These are phyloP conservation scores for Rhododendron vialii DNA, from an alignment of 148 eudicot genomes.

Conservation along the genomic window DNA sequence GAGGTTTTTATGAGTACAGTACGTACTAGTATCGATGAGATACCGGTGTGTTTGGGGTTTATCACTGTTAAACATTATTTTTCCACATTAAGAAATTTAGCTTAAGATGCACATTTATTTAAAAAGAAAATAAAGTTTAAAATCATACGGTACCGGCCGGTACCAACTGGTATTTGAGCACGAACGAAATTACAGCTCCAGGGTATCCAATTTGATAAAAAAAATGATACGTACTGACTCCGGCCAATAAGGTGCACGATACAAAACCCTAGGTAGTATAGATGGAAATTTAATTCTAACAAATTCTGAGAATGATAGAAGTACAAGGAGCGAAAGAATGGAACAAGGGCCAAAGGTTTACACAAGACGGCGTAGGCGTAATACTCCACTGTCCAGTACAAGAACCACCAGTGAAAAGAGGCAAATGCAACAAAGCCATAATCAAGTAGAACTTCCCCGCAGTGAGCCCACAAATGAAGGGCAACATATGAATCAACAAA, in stretches of 20 bases:
- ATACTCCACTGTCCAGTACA: background rate
- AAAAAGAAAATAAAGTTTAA: background rate
- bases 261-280: background rate
- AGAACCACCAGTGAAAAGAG: background rate
- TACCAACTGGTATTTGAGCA: background rate
- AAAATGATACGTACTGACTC: background rate
- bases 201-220: too few relatives aligned
- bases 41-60: background rate
- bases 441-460: background rate
- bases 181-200: too few relatives aligned
- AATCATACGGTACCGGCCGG: background rate
- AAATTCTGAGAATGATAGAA: background rate
- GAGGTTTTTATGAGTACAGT: background rate
- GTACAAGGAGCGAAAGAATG: background rate
- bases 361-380: background rate
- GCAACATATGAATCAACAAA: background rate
- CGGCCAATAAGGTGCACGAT: background rate
- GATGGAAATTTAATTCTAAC: background rate
- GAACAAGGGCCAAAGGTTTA: background rate
- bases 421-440: background rate
- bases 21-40: background rate
- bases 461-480: background rate
- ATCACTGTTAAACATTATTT: too few relatives aligned
- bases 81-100: background rate
- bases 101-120: background rate